Evolutionary conservation across 805 yeast species (phyloP).

Genomic region (Candida odintsovae): DNA sequence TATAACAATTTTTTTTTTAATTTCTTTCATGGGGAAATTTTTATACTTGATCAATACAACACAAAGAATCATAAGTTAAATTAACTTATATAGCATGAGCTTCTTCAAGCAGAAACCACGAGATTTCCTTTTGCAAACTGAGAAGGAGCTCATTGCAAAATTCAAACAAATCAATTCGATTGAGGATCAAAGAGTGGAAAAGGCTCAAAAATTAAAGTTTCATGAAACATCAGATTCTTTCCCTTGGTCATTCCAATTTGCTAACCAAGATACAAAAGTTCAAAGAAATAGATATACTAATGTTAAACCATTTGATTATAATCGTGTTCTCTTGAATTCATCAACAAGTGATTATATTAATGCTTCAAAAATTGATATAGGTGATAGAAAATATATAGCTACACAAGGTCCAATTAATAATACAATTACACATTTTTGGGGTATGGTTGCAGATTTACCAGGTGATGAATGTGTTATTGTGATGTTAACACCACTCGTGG

Average conservation of each 20-base stretch:
- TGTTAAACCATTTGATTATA: conserved; percentile 61
- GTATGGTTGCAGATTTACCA: conserved; percentile 61
- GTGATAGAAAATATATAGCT: conserved; percentile 47
- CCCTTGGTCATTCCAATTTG: conserved; percentile 17
- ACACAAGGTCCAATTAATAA: conserved; percentile 73
- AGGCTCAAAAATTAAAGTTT: neutral
- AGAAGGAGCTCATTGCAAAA: neutral
- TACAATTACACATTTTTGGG: conserved; percentile 88
- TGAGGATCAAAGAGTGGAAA: neutral
- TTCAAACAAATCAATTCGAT: neutral
- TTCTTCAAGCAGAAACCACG: neutral
- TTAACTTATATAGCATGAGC: neutral
- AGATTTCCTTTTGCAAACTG: neutral
- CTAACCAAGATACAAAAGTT: conserved; percentile 11
- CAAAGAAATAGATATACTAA: conserved; percentile 54
- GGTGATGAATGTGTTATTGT: conserved; percentile 54
- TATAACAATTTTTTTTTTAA: no score
- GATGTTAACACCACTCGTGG: conserved; percentile 73
- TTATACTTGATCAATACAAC: no score
- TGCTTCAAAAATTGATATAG: conserved; percentile 13
- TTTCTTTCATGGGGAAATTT: no score
- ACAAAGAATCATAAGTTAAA: no score
- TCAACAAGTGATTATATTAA: conserved; percentile 19
- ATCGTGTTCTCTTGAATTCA: conserved; percentile 40
- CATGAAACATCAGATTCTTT: conserved; percentile 12